These are phyloP conservation scores for Areca catechu DNA, from an alignment of 176 grass and related monocot genomes.

Conservation along the genomic window DNA sequence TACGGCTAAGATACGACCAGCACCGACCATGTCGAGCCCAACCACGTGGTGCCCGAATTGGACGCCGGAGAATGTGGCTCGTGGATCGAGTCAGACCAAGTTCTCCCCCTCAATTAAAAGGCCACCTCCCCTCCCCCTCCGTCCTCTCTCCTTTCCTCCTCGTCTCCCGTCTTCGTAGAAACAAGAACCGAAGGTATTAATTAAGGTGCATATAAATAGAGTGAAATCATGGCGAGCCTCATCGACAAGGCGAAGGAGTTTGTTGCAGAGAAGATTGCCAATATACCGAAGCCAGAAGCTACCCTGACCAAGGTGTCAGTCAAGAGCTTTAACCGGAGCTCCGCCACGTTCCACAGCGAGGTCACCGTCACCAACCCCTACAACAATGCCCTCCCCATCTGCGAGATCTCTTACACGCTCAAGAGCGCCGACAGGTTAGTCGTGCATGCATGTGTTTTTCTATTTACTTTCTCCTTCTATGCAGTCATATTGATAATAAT, in stretches of 20 bases:
- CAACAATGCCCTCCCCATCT: conserved; percentile 60
- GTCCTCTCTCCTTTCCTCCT: too few relatives aligned
- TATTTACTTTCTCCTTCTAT: background rate
- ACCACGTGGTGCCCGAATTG: too few relatives aligned
- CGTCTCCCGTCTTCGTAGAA: too few relatives aligned
- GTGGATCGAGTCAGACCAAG: too few relatives aligned
- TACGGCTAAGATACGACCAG: too few relatives aligned
- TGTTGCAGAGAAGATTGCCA: conserved; percentile 75
- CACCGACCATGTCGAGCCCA: too few relatives aligned
- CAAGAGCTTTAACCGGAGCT: conserved; percentile 49
- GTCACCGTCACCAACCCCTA: conserved; percentile 79
- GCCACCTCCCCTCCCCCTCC: too few relatives aligned
- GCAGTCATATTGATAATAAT: too few relatives aligned
- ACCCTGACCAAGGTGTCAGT: conserved; percentile 34
- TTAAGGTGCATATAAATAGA: background rate
- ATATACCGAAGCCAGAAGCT: conserved; percentile 81
- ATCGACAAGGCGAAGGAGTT: conserved; percentile 93
- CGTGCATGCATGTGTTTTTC: background rate
- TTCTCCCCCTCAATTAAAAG: too few relatives aligned
- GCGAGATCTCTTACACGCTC: conserved; percentile 59
- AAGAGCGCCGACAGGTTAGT: conserved; percentile 49
- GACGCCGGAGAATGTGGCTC: too few relatives aligned
- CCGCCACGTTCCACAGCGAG: conserved; percentile 68
- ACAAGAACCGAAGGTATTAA: too few relatives aligned
- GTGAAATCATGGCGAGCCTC: conserved; percentile 39